Evolutionary conservation across 2,329 filamentous ascomycete genomes (phyloP), one percentile per base, ranked within the genome.

Genomic region (Coniochaeta sp.): DNA sequence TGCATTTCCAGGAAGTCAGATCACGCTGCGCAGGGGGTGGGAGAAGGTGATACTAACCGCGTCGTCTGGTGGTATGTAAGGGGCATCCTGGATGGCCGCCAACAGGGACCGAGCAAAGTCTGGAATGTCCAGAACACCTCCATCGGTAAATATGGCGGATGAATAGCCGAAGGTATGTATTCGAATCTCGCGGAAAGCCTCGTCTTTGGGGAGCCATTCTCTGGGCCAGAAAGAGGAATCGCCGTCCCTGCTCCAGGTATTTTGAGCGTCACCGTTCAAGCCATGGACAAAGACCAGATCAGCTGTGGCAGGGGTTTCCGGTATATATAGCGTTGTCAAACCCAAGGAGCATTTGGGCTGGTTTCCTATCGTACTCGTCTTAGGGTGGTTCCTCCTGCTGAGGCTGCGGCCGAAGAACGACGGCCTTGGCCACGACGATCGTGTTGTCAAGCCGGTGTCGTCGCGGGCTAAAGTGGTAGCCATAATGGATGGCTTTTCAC

Each of bases 201-300:
- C 55, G 12, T 70, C 66, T 13, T 49, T 6, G 0, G 64, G 57
- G 1, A 71, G 60, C 67, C 67, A 70, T 32, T 60, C 54, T 35
- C 57, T 38, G 3, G 67, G 69, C 69, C 68, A 70, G 49, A 65
- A 70, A 2, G 55, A 48, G 0, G 51, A 9, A 6, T 58, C 49
- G 16, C 51, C 52, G 1, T 57, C 59, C 18, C 61, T 57, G 20
- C 57, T 63, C 69, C 68, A 71, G 2, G 69, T 71, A 32, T 63
- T 67, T 13, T 55, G 50, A 0, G 64, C 66, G 1, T 64, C 65
- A 0, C 69, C 69, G 12, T 68, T 65, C 5, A 72, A 58, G 2
- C 68, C 67, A 57, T 71, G 69, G 5, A 71, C 66, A 49, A 72
- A 71, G n/a, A 71, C 58, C 1, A 68, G 31, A 42, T 69, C 65